Conservation (phyloP, 2,329 filamentous ascomycete genomes). For the Alternaria solani region DNA sequence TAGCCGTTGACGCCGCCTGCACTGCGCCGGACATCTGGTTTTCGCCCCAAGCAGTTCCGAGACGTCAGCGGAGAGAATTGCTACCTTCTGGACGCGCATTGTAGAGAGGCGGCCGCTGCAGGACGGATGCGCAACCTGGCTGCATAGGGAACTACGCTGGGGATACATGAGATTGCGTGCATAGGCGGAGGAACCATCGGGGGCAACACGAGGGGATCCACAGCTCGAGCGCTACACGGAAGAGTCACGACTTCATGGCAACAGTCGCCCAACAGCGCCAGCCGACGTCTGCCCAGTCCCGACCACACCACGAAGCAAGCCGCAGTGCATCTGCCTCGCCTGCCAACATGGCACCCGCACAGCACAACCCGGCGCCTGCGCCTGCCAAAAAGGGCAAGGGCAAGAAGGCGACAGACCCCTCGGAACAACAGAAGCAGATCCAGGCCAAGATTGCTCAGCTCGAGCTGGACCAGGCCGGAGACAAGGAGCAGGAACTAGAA, state of each 20-base stretch:
- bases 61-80: constrained; percentile 37
- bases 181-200: constrained; percentile 14
- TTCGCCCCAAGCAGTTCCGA: constrained; percentile 30
- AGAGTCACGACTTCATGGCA: constrained; percentile 43
- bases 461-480: constrained; percentile 89
- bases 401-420: constrained; percentile 84
- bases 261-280: constrained; percentile 48
- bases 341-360: constrained; percentile 55
- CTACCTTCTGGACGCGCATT: constrained; percentile 25
- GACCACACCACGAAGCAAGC: constrained; percentile 52
- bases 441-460: constrained; percentile 94
- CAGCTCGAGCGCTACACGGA: constrained; percentile 18
- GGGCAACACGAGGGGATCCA: constrained; percentile 28
- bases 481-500: constrained; percentile 94
- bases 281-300: constrained; percentile 41
- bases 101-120: constrained; percentile 21
- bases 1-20: constrained; percentile 14
- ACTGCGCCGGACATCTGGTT: constrained; percentile 10
- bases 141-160: constrained; percentile 17
- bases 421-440: constrained; percentile 89
- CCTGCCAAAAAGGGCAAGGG: constrained; percentile 79
- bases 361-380: constrained; percentile 60
- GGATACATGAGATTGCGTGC: constrained; percentile 7
- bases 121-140: constrained; percentile 24
- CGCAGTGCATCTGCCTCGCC: constrained; percentile 52